Base-by-base conservation (phyloP, 2,329 filamentous ascomycete species). In the Alternaria ventricosa region DNA sequence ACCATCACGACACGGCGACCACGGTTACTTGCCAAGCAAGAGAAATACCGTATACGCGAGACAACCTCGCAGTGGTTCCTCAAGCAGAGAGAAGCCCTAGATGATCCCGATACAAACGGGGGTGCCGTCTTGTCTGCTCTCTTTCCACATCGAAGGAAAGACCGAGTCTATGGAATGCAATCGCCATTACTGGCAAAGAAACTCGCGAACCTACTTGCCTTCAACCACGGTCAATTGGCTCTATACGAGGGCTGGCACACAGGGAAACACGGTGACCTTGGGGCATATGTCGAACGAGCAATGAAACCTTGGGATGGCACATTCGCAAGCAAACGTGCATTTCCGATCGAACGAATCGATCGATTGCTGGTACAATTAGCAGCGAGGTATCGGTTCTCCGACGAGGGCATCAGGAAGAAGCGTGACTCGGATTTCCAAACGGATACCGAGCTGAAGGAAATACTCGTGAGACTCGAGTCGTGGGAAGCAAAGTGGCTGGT, bases 401-500 rank as follows among this genome's bases (percentile, higher is more conserved):
- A 90, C 3, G 87, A 87, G 1, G 82, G 84, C 3, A 75, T 77
- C 15, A 71, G 67, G 30, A 59, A 61, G 27, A 68, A 73, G 41
- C 70, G 73, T 33, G 57, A 74, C 23, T 57, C 44, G 41, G 23
- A 72, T 3, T 55, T 73, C 4, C 53, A 68, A 10, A 75, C 69
- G 1, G 74, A 79, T 22, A 58, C 67, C 3, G 69, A 74, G 50
- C 64, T 79, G 13, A 70, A 69, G 20, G 60, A 71, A 1, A 69
- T 15, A 82, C 93, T 57, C 84, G 86, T 49, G 25, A 68, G 69
- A 27, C 60, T 75, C 3, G 71, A 76, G 49, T 87, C 92, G 4
- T 83, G 84, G 84, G 92, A 97, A 74, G 91, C 90, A 5, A 97
- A 97, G 80, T 97, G 94, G 94, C 84, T 97, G 11, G 92, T 92